Conservation (phyloP, 1,139 yeast genomes). For the Candida albicans region DNA sequence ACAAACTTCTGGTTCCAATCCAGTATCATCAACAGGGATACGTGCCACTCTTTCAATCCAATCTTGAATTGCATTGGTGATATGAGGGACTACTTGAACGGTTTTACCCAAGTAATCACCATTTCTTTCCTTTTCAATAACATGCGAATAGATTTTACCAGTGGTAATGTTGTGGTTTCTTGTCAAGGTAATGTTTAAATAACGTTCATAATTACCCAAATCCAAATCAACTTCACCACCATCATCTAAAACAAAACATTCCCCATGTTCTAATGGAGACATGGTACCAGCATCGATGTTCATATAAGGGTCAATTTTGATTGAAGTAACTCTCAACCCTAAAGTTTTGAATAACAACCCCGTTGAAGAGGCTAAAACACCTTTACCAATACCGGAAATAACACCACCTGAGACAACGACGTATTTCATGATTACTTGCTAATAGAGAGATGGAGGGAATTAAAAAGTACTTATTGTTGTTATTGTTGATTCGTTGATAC, state of each 20-base stretch:
- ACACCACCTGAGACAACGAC: slow-evolving; percentile 99
- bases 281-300: slow-evolving; percentile 99
- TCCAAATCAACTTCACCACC: slow-evolving; percentile 99
- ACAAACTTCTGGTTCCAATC: slow-evolving; percentile 88
- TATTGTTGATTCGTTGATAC: background rate
- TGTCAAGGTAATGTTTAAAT: slow-evolving; percentile 88
- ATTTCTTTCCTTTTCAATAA: slow-evolving; percentile 89
- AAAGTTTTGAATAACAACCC: slow-evolving; percentile 91
- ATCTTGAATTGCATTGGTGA: slow-evolving; percentile 95
- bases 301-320: slow-evolving; percentile 98
- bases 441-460: background rate
- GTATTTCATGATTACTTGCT: slow-evolving; percentile 72
- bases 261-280: slow-evolving; percentile 99
- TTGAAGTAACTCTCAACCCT: slow-evolving; percentile 93
- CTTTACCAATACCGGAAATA: slow-evolving; percentile 98
- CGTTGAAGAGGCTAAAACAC: slow-evolving; percentile 94
- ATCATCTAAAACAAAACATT: slow-evolving; percentile 94
- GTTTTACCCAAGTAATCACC: slow-evolving; percentile 99
- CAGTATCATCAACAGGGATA: slow-evolving; percentile 90
- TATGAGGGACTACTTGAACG: slow-evolving; percentile 98
- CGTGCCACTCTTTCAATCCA: slow-evolving; percentile 95
- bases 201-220: slow-evolving; percentile 96
- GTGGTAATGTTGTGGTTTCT: slow-evolving; percentile 96
- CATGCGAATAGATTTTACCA: slow-evolving; percentile 93
- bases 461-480: background rate